Evolutionary conservation across 2,329 filamentous ascomycete genomes (phyloP).

Genomic region (Arachnomyces sp.): DNA sequence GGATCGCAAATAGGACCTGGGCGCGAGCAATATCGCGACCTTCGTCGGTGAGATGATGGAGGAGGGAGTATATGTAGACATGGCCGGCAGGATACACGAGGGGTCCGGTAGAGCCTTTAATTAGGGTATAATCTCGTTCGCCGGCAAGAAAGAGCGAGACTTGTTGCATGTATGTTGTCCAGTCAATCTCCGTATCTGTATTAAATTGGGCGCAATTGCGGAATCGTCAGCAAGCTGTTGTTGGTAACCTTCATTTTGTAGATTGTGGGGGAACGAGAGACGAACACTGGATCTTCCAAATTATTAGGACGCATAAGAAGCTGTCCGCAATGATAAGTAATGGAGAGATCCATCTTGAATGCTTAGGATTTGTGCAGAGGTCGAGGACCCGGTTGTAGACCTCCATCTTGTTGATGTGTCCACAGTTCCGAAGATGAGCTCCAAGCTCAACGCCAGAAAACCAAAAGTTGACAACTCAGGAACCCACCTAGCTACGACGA

Average conservation of each 20-base stretch:
- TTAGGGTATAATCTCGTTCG: constrained; percentile 79
- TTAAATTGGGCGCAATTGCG: constrained; percentile 24
- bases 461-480: too few relatives aligned
- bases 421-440: constrained; percentile 3
- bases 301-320: constrained; percentile 63
- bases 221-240: constrained; percentile 7
- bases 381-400: constrained; percentile 25
- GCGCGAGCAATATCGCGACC: constrained; percentile 70
- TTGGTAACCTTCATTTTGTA: constrained; percentile 1
- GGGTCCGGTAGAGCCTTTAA: constrained; percentile 82
- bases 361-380: constrained; percentile 47
- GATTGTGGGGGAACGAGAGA: constrained; percentile 6
- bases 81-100: constrained; percentile 92
- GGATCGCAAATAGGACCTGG: constrained; percentile 71
- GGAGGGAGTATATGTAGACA: constrained; percentile 77
- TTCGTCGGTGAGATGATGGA: constrained; percentile 70
- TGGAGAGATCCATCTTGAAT: constrained; percentile 57
- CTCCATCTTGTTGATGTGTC: constrained; percentile 22
- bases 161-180: constrained; percentile 95
- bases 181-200: constrained; percentile 94
- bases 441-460: constrained; percentile 5
- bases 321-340: constrained; percentile 64
- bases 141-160: constrained; percentile 70
- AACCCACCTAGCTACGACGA: too few relatives aligned
- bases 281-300: constrained; percentile 79